Base-by-base conservation (phyloP, 345 rosid genomes). In the Eucalyptus cloeziana region DNA sequence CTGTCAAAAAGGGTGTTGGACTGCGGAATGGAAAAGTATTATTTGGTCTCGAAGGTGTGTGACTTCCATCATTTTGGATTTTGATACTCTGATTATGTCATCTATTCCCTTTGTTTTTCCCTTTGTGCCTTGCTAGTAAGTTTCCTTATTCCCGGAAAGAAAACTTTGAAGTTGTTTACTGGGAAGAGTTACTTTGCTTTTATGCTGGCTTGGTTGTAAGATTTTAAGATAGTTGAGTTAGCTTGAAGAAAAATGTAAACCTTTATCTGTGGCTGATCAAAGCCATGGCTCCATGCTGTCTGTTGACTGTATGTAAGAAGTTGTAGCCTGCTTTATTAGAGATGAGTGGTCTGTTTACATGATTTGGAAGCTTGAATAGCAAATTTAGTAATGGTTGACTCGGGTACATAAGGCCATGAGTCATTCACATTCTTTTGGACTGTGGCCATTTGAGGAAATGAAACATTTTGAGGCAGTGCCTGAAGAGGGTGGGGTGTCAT, bases 21-120 rank as follows among this genome's bases (percentile, higher is more conserved):
- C 94, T 95, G 92, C 93, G 85, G 92, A 92, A 91, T 31, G 99
- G 99, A 86, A 96, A 95, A 92, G 92, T 96, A 49, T 21, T 97
- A 79, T 96, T 95, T 76, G 99, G 99, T 56, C 92, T 91, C 37
- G 96, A 95, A 91, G 99, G 99, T 95, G 91, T 71, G 44, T 33
- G 52, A 47, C 15, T 50, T 33, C 43, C 76, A 37, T 49, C 33
- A 27, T 85, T 54, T 86, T 49, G 87, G 40, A 37, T 16, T 71
- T 33, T 71, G 13, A 71, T 76, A 76, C 47, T 71, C 15, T 37
- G 54, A 86, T 4, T 10, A 9, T 10, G 14, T 86, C 37, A 13
- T 86, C 60, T 2, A 51, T 19, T 54, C 2, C 17, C 3, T 51
- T 50, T 85, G 44, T 31, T 1, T 19, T 49, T 76, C 27, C 47